These are phyloP conservation scores for Prinsepia uniflora DNA, from an alignment of 306 rosid species.

Conservation along the genomic window DNA sequence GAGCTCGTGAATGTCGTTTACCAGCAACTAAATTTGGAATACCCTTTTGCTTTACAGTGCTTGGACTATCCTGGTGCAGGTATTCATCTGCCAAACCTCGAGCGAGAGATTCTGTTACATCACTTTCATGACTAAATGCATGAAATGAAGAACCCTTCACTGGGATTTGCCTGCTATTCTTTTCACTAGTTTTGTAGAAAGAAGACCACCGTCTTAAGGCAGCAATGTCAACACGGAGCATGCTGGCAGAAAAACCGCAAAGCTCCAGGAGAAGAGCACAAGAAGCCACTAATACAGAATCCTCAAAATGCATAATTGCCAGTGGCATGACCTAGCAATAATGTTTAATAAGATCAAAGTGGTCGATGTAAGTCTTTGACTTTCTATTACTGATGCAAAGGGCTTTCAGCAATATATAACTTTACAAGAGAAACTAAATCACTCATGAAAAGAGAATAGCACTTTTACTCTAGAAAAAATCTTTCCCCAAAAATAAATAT, in stretches of 20 bases:
- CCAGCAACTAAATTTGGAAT: slow-evolving; percentile 28
- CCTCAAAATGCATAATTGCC: slow-evolving; percentile 85
- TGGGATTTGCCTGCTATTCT: slow-evolving; percentile 57
- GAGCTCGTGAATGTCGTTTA: slow-evolving; percentile 62
- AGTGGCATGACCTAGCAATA: slow-evolving; percentile 66
- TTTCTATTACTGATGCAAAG: not conserved
- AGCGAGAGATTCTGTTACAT: slow-evolving; percentile 69
- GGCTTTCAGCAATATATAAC: not conserved
- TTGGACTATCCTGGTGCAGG: slow-evolving; percentile 54
- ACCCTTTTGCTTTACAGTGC: slow-evolving; percentile 35
- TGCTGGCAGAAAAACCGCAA: slow-evolving; percentile 82
- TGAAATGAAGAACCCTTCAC: slow-evolving; percentile 67
- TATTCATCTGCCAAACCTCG: slow-evolving; percentile 85
- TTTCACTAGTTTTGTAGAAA: slow-evolving; percentile 56
- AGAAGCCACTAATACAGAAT: slow-evolving; percentile 77
- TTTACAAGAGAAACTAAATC: not conserved
- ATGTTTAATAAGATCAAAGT: slow-evolving; percentile 18
- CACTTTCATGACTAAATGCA: slow-evolving; percentile 62
- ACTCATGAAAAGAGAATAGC: not conserved
- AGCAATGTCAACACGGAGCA: slow-evolving; percentile 70
- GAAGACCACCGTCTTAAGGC: slow-evolving; percentile 76
- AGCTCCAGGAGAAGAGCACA: slow-evolving; percentile 88
- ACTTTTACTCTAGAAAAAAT: not conserved
- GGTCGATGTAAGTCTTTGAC: not conserved
- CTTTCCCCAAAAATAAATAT: slow-evolving; percentile 17